Evolutionary conservation across 1,284 basidiomycete genomes (phyloP).

Genomic region (Malassezia restricta): DNA sequence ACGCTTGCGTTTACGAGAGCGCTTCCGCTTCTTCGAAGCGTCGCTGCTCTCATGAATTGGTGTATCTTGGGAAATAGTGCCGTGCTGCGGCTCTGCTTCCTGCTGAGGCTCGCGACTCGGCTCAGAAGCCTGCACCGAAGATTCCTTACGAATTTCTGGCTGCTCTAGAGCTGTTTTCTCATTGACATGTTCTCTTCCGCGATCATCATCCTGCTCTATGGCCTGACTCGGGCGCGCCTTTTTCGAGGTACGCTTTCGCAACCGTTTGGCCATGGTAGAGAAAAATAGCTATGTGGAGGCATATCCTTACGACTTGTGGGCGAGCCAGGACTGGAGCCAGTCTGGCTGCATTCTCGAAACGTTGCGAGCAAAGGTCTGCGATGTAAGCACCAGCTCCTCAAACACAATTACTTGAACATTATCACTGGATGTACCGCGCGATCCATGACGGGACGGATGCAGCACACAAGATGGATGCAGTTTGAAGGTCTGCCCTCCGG

Average conservation of each 20-base stretch:
- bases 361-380: conserved; percentile 35
- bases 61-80: too few species aligned
- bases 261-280: conserved; percentile 10
- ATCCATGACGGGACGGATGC: conserved; percentile 19
- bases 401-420: conserved; percentile 30
- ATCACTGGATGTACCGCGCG: conserved; percentile 5
- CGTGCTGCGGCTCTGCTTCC: too few species aligned
- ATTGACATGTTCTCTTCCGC: too few species aligned
- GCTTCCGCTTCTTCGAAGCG: conserved; percentile 5
- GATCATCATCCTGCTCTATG: too few species aligned
- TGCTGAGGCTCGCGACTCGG: not conserved
- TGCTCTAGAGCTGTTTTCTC: too few species aligned
- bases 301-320: not conserved
- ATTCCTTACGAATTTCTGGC: too few species aligned
- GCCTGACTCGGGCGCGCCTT: not conserved
- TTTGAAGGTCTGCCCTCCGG: conserved; percentile 24
- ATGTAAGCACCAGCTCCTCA: conserved; percentile 43
- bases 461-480: conserved; percentile 36
- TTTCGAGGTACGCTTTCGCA: conserved; percentile 9
- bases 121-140: not conserved
- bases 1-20: conserved; percentile 15
- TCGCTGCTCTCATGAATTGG: not conserved
- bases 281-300: not conserved
- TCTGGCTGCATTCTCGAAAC: conserved; percentile 34
- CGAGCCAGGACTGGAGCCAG: conserved; percentile 24